Evolutionary conservation across 768 basidiomycete species (phyloP).

Genomic region (Collybiopsis confluens): DNA sequence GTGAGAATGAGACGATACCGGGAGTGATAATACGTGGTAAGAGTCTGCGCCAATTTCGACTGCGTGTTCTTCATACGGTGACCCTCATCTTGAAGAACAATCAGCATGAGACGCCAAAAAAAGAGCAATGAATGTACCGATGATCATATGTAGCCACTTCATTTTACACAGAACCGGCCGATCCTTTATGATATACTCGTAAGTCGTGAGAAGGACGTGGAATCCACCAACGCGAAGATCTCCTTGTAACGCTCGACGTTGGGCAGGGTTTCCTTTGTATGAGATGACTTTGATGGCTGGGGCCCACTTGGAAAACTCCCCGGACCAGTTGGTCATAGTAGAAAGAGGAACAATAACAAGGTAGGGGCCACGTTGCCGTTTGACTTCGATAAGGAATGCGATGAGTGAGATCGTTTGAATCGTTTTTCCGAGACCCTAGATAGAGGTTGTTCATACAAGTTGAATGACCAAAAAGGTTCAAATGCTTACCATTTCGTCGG

Average conservation of each 20-base stretch:
- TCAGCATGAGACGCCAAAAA: not conserved
- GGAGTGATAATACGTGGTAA: conserved; percentile 90
- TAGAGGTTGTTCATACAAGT: conserved; percentile 11
- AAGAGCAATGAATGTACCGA: conserved; percentile 46
- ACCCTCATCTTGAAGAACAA: conserved; percentile 73
- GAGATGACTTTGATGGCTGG: conserved; percentile 74
- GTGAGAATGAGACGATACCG: conserved; percentile 92
- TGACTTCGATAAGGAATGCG: conserved; percentile 87
- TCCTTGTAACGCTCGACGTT: conserved; percentile 72
- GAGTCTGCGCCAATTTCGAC: conserved; percentile 81
- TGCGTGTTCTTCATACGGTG: conserved; percentile 98
- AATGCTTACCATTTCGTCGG: conserved; percentile 83
- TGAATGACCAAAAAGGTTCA: conserved; percentile 2
- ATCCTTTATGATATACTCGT: conserved; percentile 98
- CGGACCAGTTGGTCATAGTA: conserved; percentile 96
- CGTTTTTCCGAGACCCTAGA: conserved; percentile 89
- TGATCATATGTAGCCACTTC: conserved; percentile 98
- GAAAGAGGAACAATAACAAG: conserved; percentile 94
- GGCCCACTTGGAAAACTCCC: conserved; percentile 97
- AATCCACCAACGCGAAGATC: conserved; percentile 79
- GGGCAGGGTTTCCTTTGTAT: conserved; percentile 89
- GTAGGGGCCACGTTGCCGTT: conserved; percentile 90
- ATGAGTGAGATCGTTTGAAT: conserved; percentile 95
- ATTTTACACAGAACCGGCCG: conserved; percentile 85
- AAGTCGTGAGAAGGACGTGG: conserved; percentile 91